A percentile compares a stretch with the other conserved stretches of the same genome.
Conservation (phyloP, 192 early-diverging fungal genomes). For the Coemansia aciculifera region DNA sequence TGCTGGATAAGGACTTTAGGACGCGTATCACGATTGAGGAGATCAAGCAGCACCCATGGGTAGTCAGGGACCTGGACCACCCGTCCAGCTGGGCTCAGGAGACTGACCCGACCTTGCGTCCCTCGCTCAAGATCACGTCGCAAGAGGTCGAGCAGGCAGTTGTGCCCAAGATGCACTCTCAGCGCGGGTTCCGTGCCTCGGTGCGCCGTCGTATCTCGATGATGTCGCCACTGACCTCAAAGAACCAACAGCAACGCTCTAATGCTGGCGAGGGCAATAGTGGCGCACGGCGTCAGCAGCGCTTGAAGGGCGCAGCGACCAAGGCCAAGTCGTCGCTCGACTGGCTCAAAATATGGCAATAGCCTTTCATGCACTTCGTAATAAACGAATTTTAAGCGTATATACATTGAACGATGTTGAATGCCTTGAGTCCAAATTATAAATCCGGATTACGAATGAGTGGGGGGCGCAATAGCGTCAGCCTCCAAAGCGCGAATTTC, state of each 20-base stretch:
- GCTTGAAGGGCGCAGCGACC: conserved; percentile 15
- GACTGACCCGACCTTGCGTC: conserved; percentile 71
- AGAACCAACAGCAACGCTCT: conserved; percentile 9
- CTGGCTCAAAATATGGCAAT: conserved; percentile 54
- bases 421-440: neutral
- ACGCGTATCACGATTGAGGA: conserved; percentile 83
- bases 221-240: conserved; percentile 28
- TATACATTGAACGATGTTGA: neutral
- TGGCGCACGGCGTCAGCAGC: conserved; percentile 10
- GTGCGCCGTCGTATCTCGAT: conserved; percentile 50
- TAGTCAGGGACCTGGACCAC: conserved; percentile 66
- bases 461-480: neutral
- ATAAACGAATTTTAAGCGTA: neutral
- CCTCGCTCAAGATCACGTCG: conserved; percentile 72
- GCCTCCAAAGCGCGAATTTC: neutral
- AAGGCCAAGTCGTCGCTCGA: conserved; percentile 55
- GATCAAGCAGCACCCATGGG: conserved; percentile 94
- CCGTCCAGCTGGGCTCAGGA: conserved; percentile 73
- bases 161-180: conserved; percentile 45
- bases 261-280: neutral
- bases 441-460: neutral
- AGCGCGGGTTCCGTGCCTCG: conserved; percentile 45
- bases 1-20: conserved; percentile 87
- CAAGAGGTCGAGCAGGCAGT: conserved; percentile 72
- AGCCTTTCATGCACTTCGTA: neutral